Evolutionary conservation across 495 filamentous ascomycete genomes (phyloP), one percentile per base, ranked within the genome.

Genomic region (Articulospora tetracladia): DNA sequence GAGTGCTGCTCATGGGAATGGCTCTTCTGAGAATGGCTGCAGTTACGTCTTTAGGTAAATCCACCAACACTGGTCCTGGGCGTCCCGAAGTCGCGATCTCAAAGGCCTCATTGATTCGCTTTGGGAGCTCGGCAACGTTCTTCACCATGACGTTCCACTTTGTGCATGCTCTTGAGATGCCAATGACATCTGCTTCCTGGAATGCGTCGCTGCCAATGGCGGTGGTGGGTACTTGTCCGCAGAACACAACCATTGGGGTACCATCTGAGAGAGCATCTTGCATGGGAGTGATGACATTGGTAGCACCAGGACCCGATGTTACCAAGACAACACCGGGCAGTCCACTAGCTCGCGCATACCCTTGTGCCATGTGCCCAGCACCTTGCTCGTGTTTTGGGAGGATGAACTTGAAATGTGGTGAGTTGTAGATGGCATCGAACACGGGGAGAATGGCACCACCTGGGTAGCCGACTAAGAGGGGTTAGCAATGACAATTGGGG

Each of bases 91-190:
- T 91, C 20, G 88, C 88, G 67, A 92, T 92, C 73, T 92, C 88
- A 68, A 92, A 92, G n/a, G 88, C 88, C 71, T 92, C 88, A 66
- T 91, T 91, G 66, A 92, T 92, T 47, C 88, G 76, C 46, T 84
- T 77, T n/a, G 88, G 88, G 46, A 92, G 72, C 69, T 92, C 88
- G 32, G 88, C 88, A 52, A 89, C 79, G 67, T 83, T 85, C 80
- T 89, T 90, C 50, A 90, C 83, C 88, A 92, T 90, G 32, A 91
- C 87, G 61, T 92, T 92, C 88, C 88, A 92, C 76, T 92, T 92
- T 53, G 88, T 92, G 74, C 88, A 92, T 26, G 88, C 79, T 63
- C 88, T 76, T 47, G 86, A 87, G 67, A 92, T 92, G 64, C 88
- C 88, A 44, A 90, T 74, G 50, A 90, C 83, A 69, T 92, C 88